Evolutionary conservation across 306 rosid species (phyloP), one percentile per base, ranked within the genome.

Genomic region (Castanopsis chinensis): DNA sequence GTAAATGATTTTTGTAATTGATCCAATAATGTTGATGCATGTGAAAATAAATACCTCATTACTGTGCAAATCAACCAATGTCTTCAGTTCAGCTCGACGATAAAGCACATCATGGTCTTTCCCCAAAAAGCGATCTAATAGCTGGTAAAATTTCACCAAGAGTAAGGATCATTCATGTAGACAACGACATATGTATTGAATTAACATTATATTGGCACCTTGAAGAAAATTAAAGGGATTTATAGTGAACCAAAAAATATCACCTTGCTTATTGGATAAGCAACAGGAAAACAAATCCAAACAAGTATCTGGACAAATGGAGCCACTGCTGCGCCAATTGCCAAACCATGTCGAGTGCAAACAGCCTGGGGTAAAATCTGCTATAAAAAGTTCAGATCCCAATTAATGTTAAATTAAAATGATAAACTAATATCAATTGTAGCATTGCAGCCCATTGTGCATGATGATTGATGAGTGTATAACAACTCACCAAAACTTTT

Each of bases 221-320:
- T 35, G n/a, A 67, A 33, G 45, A 67, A 35, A 19, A 8, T 33
- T 4, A 19, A 67, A 19, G 23, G 52, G 25, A 33, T 67, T 23
- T 1, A 67, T 33, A 35, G 15, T 28, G 14, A 33, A 32, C 15
- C 52, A 33, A 33, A 18, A 17, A 18, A 10, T 70, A 52, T 83
- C 68, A 92, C 99, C 99, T 93, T 96, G 92, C 99, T 93, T 76
- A 93, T 90, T 71, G 99, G 98, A 87, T 84, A 91, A 72, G 98
- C 96, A 57, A 90, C 80, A 43, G 97, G 99, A 69, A 76, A 91
- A 83, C 98, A 96, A 56, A 89, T 74, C 94, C 97, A 91, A 41
- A 96, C 88, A 85, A 96, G 98, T 72, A 91, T 78, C 8, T 93
- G 97, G 37, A 95, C 99, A 76, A 85, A 11, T 10, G 99, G 99